Evolutionary conservation across 495 filamentous ascomycete species (phyloP), one percentile per base, ranked within the genome.

Genomic region (Hamigera avellanea): DNA sequence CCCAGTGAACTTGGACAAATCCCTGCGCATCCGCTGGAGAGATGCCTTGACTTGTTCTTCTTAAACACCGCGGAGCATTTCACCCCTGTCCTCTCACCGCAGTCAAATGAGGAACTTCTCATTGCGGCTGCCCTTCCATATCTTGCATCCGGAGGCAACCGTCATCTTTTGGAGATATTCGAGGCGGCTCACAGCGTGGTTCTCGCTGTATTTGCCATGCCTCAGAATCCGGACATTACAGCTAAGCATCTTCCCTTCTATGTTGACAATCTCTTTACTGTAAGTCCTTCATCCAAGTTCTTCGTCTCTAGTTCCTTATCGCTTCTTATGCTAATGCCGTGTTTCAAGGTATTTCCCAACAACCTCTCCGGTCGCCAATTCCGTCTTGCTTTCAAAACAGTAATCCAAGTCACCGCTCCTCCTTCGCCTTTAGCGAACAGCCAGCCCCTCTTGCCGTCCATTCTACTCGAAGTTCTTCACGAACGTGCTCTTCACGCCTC

Each of bases 61-160:
- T 73, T 98, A 29, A 95, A 95, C 52, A 76, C 75, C 2, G 75
- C 80, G 9, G 91, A 98, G 51, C 85, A 95, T 49, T 81, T 96
- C 50, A 80, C 83, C 0, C 58, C 84, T 14, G 59, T 77, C 14
- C 58, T 96, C 6, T 60, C 81, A 0, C 68, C 80, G 2, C 49
- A 64, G 7, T 66, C 70, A 14, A 82, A 74, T 49, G 84, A 93
- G 44, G 66, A 79, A 9, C 62, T 94, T 1, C 70, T 94, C 19
- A 61, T 95, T 27, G 67, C 75, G 10, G 77, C 83, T 2, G 81
- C 83, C 14, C 70, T 73, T 7, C 76, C 83, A 3, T 95, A 96
- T 54, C 75, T 96, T 8, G 71, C 75, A 21, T 68, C 81, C 15
- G 67, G 67, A 19, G 66, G 71, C 19, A 70, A 84, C 49, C 64